Evolutionary conservation across 495 filamentous ascomycete species (phyloP).

Genomic region (Daldinia childiae): DNA sequence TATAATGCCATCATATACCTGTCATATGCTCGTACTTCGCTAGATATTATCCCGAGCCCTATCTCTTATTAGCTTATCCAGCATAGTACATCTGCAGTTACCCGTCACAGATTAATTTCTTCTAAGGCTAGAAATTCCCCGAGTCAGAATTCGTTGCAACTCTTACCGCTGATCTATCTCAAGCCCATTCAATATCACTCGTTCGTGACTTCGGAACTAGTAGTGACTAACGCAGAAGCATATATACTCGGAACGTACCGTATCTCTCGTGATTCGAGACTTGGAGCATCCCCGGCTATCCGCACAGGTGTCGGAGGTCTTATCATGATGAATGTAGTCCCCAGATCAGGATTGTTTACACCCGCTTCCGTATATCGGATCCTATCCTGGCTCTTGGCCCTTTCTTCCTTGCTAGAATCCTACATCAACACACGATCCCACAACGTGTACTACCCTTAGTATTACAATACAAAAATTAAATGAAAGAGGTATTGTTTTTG

Average conservation of each 20-base stretch:
- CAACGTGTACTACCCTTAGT: neutral
- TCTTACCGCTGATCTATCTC: neutral
- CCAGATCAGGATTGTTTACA: neutral
- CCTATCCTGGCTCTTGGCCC: neutral
- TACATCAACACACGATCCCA: neutral
- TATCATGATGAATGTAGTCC: neutral
- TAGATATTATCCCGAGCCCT: neutral
- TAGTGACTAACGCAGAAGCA: neutral
- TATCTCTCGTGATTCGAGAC: neutral
- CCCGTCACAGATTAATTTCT: constrained; percentile 4
- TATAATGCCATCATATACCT: neutral
- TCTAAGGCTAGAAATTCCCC: neutral
- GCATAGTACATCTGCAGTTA: constrained; percentile 10
- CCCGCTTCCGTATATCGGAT: neutral
- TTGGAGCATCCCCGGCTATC: neutral
- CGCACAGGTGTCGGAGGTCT: neutral
- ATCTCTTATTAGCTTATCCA: neutral
- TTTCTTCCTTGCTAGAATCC: no score
- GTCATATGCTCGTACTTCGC: neutral
- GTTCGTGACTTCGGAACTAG: neutral
- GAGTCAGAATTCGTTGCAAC: neutral
- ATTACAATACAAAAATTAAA: no score
- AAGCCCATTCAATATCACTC: neutral
- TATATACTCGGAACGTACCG: neutral
- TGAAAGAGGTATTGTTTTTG: no score